Percentiles rank a stretch among this genome's conserved stretches.
These are phyloP conservation scores for Lasiodiplodia sp. DNA, from an alignment of 2,329 filamentous ascomycete species.

Conservation along the genomic window DNA sequence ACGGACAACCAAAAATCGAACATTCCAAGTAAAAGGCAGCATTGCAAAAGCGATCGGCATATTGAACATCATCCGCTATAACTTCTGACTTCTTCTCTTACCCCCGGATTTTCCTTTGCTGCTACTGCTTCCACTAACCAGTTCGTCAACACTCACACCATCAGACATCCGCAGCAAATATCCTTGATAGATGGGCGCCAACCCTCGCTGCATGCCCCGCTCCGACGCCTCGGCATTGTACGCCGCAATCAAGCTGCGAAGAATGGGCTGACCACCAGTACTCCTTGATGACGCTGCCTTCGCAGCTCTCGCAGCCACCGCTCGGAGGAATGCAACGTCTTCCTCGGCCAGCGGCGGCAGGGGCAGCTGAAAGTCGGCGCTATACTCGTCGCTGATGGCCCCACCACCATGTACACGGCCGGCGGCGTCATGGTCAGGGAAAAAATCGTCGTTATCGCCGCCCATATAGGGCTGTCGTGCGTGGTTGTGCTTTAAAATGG, in stretches of 20 bases:
- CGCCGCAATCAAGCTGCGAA: conserved; percentile 22
- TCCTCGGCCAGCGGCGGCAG: conserved; percentile 9
- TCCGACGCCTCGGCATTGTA: conserved; percentile 7
- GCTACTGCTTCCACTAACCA: background rate
- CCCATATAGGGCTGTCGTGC: background rate
- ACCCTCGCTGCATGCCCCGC: background rate
- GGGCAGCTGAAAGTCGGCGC: conserved; percentile 25
- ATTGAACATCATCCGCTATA: background rate
- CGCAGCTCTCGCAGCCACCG: conserved; percentile 12
- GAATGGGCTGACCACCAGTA: background rate
- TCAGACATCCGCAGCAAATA: conserved; percentile 26
- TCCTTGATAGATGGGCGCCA: conserved; percentile 23
- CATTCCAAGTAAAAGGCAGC: background rate
- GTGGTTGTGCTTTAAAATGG: background rate
- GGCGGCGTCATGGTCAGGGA: background rate
- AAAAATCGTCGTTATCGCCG: background rate
- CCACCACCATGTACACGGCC: background rate
- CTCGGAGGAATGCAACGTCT: conserved; percentile 16
- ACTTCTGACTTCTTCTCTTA: background rate
- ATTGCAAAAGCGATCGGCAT: background rate
- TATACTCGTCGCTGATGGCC: background rate
- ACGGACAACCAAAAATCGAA: background rate
- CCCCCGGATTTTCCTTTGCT: background rate
- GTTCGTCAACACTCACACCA: conserved; percentile 14
- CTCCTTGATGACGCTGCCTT: background rate